Conservation (phyloP, 2,329 filamentous ascomycete species). For the Calonectria henricotiae region DNA sequence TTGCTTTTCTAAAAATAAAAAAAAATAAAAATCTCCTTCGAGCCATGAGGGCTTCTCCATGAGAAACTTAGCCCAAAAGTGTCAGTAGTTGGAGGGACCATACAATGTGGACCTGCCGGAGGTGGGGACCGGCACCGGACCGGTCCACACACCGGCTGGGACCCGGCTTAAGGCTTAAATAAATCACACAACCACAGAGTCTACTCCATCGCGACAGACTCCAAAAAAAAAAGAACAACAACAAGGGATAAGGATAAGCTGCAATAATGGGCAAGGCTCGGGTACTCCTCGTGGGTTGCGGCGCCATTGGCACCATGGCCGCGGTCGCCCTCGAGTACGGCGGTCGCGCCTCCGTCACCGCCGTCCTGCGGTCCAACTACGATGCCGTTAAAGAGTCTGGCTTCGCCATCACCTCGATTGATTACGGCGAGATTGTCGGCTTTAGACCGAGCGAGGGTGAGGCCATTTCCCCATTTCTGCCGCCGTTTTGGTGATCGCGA, state of each 20-base stretch:
- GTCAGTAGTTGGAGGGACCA: constrained; percentile 7
- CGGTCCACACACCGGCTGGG: background rate
- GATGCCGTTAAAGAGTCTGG: constrained; percentile 44
- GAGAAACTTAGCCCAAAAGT: background rate
- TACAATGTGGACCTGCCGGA: background rate
- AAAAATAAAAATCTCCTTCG: background rate
- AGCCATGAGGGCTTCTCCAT: background rate
- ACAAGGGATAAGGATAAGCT: background rate
- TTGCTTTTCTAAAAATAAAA: too few species aligned
- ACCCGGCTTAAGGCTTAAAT: background rate
- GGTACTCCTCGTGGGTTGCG: constrained; percentile 46
- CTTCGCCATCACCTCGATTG: constrained; percentile 49
- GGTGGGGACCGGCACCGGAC: constrained; percentile 26
- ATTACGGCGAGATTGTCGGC: constrained; percentile 45
- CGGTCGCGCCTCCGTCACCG: constrained; percentile 46
- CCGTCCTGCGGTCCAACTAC: constrained; percentile 50
- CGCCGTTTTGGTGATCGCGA: background rate
- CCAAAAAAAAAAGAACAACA: background rate
- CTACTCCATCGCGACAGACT: background rate
- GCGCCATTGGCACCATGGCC: constrained; percentile 50
- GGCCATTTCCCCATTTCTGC: background rate
- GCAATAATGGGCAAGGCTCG: constrained; percentile 17
- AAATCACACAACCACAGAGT: background rate
- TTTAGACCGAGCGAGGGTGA: constrained; percentile 48
- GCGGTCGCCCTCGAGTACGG: constrained; percentile 48